Evolutionary conservation across 768 basidiomycete genomes (phyloP).

Genomic region (Naganishia antarctica): DNA sequence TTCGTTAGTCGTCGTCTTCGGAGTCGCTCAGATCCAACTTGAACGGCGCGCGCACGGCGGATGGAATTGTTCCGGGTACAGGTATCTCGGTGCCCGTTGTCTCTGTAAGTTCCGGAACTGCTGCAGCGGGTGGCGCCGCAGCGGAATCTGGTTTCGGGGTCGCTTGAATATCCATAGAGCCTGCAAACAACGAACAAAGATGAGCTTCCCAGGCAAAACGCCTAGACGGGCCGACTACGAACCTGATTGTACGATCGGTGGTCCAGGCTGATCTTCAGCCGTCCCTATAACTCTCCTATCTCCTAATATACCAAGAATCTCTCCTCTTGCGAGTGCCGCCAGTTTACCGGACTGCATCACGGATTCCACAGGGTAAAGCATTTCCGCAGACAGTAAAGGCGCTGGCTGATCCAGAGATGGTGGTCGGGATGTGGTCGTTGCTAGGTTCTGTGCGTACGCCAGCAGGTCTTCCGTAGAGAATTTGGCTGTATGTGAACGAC

Average conservation of each 20-base stretch:
- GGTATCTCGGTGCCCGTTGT: background rate
- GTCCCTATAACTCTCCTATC: conserved; percentile 17
- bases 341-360: conserved; percentile 23
- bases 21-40: conserved; percentile 25
- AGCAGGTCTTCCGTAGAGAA: conserved; percentile 16
- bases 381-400: conserved; percentile 1
- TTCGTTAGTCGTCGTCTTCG: conserved; percentile 19
- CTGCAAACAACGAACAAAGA: too few species aligned
- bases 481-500: background rate
- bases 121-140: background rate
- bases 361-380: conserved; percentile 18
- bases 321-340: conserved; percentile 16
- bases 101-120: background rate
- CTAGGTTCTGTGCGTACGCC: conserved; percentile 17
- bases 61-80: background rate
- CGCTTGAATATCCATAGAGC: too few species aligned
- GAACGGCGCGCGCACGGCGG: conserved; percentile 17
- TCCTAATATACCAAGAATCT: conserved; percentile 18
- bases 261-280: background rate
- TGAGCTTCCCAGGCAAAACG: too few species aligned
- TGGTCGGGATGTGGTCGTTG: conserved; percentile 20
- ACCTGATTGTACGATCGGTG: background rate
- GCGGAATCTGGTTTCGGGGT: too few species aligned
- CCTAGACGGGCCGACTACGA: background rate
- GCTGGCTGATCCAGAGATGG: conserved; percentile 1